phyloP scores from a whole-genome alignment of 768 basidiomycete species.

The Boletus barrowsii region DNA sequence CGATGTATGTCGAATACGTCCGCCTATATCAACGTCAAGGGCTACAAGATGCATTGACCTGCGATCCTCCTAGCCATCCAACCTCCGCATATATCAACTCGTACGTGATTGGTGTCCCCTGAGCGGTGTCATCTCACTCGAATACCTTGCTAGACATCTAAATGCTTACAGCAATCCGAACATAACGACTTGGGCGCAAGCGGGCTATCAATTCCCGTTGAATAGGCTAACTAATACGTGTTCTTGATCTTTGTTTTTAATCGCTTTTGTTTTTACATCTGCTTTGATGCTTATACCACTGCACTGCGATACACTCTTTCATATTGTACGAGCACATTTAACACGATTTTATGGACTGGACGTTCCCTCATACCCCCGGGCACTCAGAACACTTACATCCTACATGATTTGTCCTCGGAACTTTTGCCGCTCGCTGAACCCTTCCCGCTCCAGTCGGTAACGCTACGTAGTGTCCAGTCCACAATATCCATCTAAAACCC shows the following conservation, averaged over 20 bases:
- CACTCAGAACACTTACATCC: constrained; percentile 12
- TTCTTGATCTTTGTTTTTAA: constrained; percentile 14
- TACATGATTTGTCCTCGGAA: constrained; percentile 5
- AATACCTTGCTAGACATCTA: constrained; percentile 26
- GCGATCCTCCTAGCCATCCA: constrained; percentile 74
- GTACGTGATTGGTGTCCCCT: constrained; percentile 35
- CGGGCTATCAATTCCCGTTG: constrained; percentile 71
- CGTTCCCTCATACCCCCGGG: neutral
- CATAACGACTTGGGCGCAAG: constrained; percentile 80
- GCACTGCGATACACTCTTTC: constrained; percentile 16
- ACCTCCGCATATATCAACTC: constrained; percentile 76
- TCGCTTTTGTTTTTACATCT: constrained; percentile 5
- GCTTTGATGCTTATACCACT: constrained; percentile 15
- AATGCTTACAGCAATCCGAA: constrained; percentile 78
- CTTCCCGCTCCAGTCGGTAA: neutral
- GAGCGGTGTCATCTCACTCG: constrained; percentile 4
- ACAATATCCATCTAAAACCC: neutral
- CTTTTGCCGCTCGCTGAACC: neutral
- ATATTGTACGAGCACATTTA: constrained; percentile 30
- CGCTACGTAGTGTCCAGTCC: neutral
- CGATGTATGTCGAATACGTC: constrained; percentile 88
- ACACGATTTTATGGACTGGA: constrained; percentile 24
- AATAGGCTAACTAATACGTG: constrained; percentile 42
- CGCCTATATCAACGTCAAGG: constrained; percentile 82
- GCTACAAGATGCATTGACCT: constrained; percentile 64